These are phyloP conservation scores for Xylariaceae sp. DNA, from an alignment of 2,329 filamentous ascomycete genomes.

Conservation along the genomic window DNA sequence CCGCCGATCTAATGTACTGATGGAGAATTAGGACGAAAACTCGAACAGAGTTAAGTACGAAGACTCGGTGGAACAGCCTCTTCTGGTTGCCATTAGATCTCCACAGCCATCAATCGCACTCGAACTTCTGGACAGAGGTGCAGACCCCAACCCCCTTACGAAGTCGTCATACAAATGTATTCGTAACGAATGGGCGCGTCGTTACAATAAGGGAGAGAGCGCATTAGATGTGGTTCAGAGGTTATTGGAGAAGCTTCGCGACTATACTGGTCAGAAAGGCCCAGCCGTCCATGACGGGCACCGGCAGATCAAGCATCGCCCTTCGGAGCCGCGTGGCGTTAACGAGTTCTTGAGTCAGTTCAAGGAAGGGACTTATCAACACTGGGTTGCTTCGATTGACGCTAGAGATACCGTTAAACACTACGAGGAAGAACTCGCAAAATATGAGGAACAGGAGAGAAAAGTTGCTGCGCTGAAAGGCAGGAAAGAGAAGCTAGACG, in stretches of 20 bases:
- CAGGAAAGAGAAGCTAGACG: slow-evolving; percentile 50
- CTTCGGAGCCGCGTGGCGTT: slow-evolving; percentile 31
- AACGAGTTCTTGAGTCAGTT: slow-evolving; percentile 53
- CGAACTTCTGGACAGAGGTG: slow-evolving; percentile 59
- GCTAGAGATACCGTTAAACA: slow-evolving; percentile 31
- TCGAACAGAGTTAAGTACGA: slow-evolving; percentile 47
- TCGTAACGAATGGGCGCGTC: slow-evolving; percentile 28
- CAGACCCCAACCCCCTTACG: slow-evolving; percentile 60
- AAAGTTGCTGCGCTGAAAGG: slow-evolving; percentile 29
- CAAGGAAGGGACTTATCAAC: slow-evolving; percentile 54
- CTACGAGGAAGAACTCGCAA: slow-evolving; percentile 31
- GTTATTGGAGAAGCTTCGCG: slow-evolving; percentile 47
- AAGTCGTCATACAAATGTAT: slow-evolving; percentile 34
- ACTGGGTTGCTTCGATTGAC: slow-evolving; percentile 47
- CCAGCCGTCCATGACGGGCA: slow-evolving; percentile 8
- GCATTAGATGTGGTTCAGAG: slow-evolving; percentile 58
- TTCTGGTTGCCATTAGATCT: slow-evolving; percentile 58
- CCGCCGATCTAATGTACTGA: not conserved
- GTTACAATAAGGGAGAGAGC: slow-evolving; percentile 39
- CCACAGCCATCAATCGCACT: slow-evolving; percentile 45
- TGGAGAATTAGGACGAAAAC: slow-evolving; percentile 32
- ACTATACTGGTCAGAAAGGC: slow-evolving; percentile 37
- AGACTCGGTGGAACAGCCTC: slow-evolving; percentile 54
- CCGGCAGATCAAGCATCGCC: slow-evolving; percentile 2
- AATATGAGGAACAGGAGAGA: slow-evolving; percentile 34